Base-by-base conservation (phyloP, 768 basidiomycete genomes). In the Boletus coccyginus region DNA sequence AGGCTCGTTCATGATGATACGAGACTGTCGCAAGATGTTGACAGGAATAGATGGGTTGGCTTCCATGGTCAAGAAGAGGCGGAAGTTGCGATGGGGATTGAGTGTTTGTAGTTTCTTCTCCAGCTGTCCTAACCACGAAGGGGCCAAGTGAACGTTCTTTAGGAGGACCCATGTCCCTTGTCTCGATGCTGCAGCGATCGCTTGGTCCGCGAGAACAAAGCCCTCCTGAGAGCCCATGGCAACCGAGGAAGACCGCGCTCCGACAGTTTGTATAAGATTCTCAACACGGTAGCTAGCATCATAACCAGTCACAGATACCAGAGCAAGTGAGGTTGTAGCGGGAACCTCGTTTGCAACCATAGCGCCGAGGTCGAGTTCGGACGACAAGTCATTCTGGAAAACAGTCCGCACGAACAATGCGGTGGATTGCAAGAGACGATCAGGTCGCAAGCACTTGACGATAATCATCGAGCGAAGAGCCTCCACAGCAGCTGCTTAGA, bases 161-260 rank as follows among this genome's bases (percentile, higher is more conserved):
- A 98, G 82, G 29, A 99, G 79, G 2, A 99, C 96, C 95, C 95
- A 97, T 33, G 90, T 83, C 12, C 97, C 97, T 72, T 92, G 90
- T 12, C 96, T 85, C 27, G 94, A 91, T 40, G 95, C 97, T 24
- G 86, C 77, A 32, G 91, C 88, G 59, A 99, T 97, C 3, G 96
- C 95, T 74, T 97, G 95, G 66, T 99, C 96, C 12, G 97, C 97
- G 2, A 95, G 80, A 5, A 85, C 84, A 71, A 93, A 96, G n/a
- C 96, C 96, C 78, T 99, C 97, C 60, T 94, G 90, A 2, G 96
- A 97, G 24, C 97, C 97, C 94, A 99, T 97, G 14, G 97, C 97
- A 24, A 99, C 92, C 3, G 93, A 92, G 2, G 88, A 79, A 54
- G 93, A 94, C 27, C 88, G 84, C 31, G 84, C 79, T 16, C 86